Conservation (phyloP, 2,329 filamentous ascomycete genomes). For the Trichocomaceae sp. region DNA sequence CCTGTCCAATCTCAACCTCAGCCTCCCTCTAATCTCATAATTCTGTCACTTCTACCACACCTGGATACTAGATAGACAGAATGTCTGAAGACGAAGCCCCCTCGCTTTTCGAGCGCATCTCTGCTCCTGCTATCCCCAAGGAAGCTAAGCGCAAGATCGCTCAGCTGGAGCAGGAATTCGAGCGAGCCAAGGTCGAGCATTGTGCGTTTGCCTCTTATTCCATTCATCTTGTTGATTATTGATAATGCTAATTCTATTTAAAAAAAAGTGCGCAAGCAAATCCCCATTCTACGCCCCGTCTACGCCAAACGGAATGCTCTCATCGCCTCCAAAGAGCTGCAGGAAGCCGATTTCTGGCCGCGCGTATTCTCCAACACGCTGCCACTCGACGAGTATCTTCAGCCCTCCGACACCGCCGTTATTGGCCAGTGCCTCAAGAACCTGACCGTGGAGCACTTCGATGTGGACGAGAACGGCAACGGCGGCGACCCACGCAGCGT, state of each 20-base stretch:
- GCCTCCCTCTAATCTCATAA: no score
- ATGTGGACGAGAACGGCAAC: slow-evolving; percentile 53
- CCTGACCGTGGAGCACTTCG: slow-evolving; percentile 71
- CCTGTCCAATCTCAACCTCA: no score
- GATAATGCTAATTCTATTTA: background rate
- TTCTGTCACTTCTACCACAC: no score
- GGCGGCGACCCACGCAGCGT: slow-evolving; percentile 73
- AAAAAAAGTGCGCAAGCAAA: slow-evolving; percentile 62
- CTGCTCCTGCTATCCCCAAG: slow-evolving; percentile 27
- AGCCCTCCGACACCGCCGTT: slow-evolving; percentile 64
- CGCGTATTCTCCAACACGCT: slow-evolving; percentile 82
- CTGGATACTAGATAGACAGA: no score
- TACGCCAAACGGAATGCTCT: slow-evolving; percentile 69
- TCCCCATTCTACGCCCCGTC: slow-evolving; percentile 60
- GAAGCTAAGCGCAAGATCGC: slow-evolving; percentile 59
- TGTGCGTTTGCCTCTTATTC: slow-evolving; percentile 48
- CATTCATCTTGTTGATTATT: background rate
- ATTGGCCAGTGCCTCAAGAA: slow-evolving; percentile 62
- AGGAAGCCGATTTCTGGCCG: slow-evolving; percentile 76
- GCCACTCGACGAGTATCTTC: slow-evolving; percentile 83
- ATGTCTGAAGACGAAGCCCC: slow-evolving; percentile 20
- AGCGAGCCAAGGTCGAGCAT: slow-evolving; percentile 74
- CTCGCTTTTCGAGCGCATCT: slow-evolving; percentile 31
- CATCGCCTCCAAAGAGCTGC: slow-evolving; percentile 56
- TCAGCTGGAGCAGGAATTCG: slow-evolving; percentile 75